phyloP scores from a whole-genome alignment of 2,329 filamentous ascomycete species.

The Exophiala sideris region DNA sequence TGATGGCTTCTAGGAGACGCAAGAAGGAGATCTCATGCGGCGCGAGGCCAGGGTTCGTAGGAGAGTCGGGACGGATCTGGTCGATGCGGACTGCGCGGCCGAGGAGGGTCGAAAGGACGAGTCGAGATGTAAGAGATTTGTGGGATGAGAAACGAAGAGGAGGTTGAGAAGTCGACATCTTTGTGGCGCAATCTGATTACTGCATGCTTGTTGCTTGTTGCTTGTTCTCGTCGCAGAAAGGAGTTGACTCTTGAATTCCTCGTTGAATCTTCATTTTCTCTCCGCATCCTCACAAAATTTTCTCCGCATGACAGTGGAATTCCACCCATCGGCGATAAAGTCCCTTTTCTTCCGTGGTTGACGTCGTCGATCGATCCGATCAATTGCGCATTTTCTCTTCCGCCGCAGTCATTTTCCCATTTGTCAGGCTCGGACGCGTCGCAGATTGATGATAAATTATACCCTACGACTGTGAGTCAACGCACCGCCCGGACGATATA shows the following conservation, averaged over 20 bases:
- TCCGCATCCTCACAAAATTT: conserved; percentile 8
- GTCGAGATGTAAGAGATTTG: conserved; percentile 74
- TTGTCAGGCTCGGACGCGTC: no score
- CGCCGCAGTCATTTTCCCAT: no score
- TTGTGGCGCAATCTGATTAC: neutral
- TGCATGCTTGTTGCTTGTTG: neutral
- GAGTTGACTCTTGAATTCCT: neutral
- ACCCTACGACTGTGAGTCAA: no score
- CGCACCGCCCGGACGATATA: no score
- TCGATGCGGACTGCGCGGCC: conserved; percentile 88
- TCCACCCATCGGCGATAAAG: neutral
- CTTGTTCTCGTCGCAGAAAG: no score
- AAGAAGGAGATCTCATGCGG: conserved; percentile 94
- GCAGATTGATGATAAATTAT: no score
- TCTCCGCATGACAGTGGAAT: conserved; percentile 4
- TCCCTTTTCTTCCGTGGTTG: no score
- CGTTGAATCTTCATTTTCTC: neutral
- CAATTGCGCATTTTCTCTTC: no score
- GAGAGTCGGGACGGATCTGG: conserved; percentile 83
- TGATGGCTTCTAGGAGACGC: conserved; percentile 87
- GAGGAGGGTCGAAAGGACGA: conserved; percentile 86
- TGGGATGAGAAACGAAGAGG: conserved; percentile 77
- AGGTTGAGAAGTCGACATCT: conserved; percentile 44
- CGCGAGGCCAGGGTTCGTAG: conserved; percentile 81
- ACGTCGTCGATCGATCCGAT: no score